phyloP scores from a whole-genome alignment of 768 basidiomycete genomes.

The Lentinula guzmanii region DNA sequence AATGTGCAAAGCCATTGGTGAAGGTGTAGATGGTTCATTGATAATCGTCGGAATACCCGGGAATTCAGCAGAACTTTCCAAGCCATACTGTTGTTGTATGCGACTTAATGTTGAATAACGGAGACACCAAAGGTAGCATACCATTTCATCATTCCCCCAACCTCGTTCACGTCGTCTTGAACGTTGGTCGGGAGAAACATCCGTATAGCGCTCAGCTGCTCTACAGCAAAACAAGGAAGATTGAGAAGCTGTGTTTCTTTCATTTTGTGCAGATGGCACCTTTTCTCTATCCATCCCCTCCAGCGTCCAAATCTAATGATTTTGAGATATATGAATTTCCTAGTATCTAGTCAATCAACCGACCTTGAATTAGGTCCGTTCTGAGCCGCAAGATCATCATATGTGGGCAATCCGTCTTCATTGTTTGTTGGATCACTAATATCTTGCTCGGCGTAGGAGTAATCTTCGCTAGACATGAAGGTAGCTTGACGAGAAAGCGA shows the following conservation, averaged over 20 bases:
- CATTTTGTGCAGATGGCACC: constrained; percentile 32
- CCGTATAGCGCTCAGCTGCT: constrained; percentile 78
- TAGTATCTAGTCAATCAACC: constrained; percentile 50
- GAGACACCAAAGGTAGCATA: neutral
- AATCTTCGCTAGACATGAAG: constrained; percentile 15
- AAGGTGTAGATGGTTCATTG: constrained; percentile 17
- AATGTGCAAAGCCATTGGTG: constrained; percentile 29
- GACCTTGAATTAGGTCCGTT: constrained; percentile 81
- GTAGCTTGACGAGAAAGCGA: neutral
- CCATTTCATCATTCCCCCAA: constrained; percentile 51
- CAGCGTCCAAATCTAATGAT: constrained; percentile 71
- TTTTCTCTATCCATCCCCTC: constrained; percentile 86
- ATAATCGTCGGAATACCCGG: constrained; percentile 5
- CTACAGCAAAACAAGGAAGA: constrained; percentile 26
- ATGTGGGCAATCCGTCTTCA: constrained; percentile 65
- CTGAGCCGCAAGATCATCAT: constrained; percentile 72
- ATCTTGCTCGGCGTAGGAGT: constrained; percentile 40
- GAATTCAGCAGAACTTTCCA: constrained; percentile 3
- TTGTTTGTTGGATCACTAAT: constrained; percentile 17
- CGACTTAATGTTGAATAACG: neutral
- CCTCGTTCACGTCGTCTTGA: constrained; percentile 56
- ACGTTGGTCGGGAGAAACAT: constrained; percentile 54
- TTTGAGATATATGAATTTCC: constrained; percentile 8
- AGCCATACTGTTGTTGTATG: neutral
- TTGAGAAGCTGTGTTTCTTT: neutral